These are phyloP conservation scores for Cucurbita maxima DNA, from an alignment of 306 rosid species.

Conservation along the genomic window DNA sequence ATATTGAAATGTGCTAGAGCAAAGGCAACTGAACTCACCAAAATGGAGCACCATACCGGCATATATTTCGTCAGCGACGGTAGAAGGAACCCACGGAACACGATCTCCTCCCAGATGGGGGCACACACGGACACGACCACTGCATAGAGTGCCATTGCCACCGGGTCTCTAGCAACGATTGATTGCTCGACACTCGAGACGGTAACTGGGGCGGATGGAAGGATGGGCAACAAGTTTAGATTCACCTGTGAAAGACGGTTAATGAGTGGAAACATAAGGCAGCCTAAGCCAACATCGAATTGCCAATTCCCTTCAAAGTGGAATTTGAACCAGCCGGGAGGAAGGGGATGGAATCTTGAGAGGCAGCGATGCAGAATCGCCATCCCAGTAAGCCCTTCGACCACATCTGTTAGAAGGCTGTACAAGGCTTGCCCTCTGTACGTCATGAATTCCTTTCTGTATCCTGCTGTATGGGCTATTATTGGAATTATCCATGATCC, in stretches of 20 bases:
- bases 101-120: slow-evolving; percentile 96
- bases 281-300: slow-evolving; percentile 64
- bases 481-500: slow-evolving; percentile 89
- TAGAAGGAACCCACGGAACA: slow-evolving; percentile 83
- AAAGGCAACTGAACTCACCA: slow-evolving; percentile 79
- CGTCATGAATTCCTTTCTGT: slow-evolving; percentile 62
- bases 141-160: slow-evolving; percentile 78
- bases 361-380: slow-evolving; percentile 66
- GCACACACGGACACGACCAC: slow-evolving; percentile 75
- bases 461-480: slow-evolving; percentile 65
- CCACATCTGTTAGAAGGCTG: slow-evolving; percentile 78
- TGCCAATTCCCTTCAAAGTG: slow-evolving; percentile 76
- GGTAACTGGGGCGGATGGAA: slow-evolving; percentile 69
- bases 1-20: slow-evolving; percentile 89
- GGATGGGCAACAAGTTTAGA: slow-evolving; percentile 58
- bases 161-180: slow-evolving; percentile 75
- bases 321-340: slow-evolving; percentile 88
- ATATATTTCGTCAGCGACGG: slow-evolving; percentile 88
- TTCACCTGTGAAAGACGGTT: slow-evolving; percentile 76
- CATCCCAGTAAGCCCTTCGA: slow-evolving; percentile 79
- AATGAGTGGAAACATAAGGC: slow-evolving; percentile 84
- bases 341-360: slow-evolving; percentile 75
- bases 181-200: slow-evolving; percentile 89
- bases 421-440: slow-evolving; percentile 77
- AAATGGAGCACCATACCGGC: slow-evolving; percentile 86